Evolutionary conservation across 257 asterid species (phyloP).

Genomic region (Plantago ovata): DNA sequence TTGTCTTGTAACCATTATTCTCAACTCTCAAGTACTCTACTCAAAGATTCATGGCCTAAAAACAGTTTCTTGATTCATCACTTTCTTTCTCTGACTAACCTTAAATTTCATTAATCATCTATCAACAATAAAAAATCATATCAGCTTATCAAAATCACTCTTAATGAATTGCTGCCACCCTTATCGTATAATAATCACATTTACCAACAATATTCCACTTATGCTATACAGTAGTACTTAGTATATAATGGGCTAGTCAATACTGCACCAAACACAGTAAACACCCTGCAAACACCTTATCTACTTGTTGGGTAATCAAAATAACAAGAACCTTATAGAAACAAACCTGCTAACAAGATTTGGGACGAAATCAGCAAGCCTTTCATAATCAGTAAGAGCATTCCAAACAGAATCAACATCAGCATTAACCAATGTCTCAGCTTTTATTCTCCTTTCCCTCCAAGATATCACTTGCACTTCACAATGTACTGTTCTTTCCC

Average conservation of each 20-base stretch:
- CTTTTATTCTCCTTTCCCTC: conserved; percentile 84
- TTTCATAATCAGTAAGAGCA: conserved; percentile 89
- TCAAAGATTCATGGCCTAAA: no score
- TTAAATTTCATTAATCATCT: no score
- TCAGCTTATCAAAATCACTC: no score
- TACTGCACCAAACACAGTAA: not conserved
- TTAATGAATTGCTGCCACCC: no score
- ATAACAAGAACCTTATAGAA: not conserved
- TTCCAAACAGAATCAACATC: conserved; percentile 72
- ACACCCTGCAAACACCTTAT: not conserved
- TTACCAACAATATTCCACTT: no score
- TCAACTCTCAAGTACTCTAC: no score
- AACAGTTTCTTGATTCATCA: no score
- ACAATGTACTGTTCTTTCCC: conserved; percentile 57
- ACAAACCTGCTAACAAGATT: conserved; percentile 79
- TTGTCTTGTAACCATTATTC: not conserved
- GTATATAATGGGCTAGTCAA: no score
- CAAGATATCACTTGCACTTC: conserved; percentile 85
- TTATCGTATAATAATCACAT: no score
- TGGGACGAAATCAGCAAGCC: conserved; percentile 94
- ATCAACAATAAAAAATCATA: no score
- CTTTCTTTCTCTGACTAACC: no score
- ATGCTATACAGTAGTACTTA: no score
- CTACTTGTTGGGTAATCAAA: not conserved
- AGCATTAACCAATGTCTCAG: conserved; percentile 63